A percentile compares a stretch with the other conserved stretches of the same genome.
phyloP scores from a whole-genome alignment of 1,284 basidiomycete genomes.

The Somion occarium region DNA sequence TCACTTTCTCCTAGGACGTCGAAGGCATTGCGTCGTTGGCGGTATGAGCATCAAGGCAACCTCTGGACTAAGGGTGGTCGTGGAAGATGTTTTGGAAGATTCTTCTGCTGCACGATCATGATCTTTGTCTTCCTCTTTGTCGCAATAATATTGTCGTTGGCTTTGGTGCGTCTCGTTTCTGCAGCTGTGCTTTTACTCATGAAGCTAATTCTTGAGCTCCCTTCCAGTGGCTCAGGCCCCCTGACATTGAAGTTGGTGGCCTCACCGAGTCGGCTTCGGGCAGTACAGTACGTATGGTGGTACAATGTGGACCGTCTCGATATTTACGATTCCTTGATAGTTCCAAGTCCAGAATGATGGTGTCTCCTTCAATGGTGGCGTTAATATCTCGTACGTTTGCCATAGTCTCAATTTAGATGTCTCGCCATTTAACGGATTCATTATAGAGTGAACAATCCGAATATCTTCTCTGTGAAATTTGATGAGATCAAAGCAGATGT shows the following conservation, averaged over 20 bases:
- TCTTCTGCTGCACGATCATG: constrained; percentile 69
- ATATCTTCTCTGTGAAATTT: constrained; percentile 78
- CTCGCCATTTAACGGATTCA: constrained; percentile 1
- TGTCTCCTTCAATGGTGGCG: constrained; percentile 57
- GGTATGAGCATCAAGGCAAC: constrained; percentile 50
- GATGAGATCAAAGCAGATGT: constrained; percentile 66
- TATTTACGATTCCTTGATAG: constrained; percentile 10
- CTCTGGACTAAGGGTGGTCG: constrained; percentile 62
- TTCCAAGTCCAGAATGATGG: constrained; percentile 34
- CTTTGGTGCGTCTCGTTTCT: no score
- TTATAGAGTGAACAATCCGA: constrained; percentile 76
- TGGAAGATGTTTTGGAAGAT: constrained; percentile 53
- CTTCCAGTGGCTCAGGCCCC: constrained; percentile 74
- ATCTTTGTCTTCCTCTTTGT: constrained; percentile 59
- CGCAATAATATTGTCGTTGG: constrained; percentile 67
- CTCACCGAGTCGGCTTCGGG: constrained; percentile 37
- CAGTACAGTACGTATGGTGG: constrained; percentile 35
- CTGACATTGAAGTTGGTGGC: constrained; percentile 61
- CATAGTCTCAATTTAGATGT: not conserved
- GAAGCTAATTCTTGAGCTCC: not conserved
- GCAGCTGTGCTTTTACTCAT: constrained; percentile 20
- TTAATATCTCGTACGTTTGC: constrained; percentile 52
- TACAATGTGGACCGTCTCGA: not conserved
- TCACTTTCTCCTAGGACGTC: constrained; percentile 19
- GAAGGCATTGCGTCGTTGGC: constrained; percentile 35